Evolutionary conservation across 2,329 filamentous ascomycete genomes (phyloP).

Genomic region (Capronia coronata): DNA sequence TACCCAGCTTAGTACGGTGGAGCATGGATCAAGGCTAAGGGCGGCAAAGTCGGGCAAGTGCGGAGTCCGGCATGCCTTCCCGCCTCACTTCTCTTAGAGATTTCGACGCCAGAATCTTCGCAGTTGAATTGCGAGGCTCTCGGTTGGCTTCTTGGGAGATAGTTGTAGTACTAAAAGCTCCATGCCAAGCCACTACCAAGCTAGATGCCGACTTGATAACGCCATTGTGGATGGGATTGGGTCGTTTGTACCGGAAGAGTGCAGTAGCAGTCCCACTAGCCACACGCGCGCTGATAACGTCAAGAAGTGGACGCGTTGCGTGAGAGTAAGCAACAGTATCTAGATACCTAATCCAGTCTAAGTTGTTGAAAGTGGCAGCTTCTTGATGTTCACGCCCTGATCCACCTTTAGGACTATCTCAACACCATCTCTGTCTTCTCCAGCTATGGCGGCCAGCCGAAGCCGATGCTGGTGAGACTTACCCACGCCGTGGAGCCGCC

Average conservation of each 20-base stretch:
- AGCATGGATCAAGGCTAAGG: neutral
- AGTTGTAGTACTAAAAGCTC: no score
- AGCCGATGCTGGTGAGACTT: neutral
- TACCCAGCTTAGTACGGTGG: neutral
- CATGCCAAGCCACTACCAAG: no score
- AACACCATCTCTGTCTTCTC: neutral
- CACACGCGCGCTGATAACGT: conserved; percentile 4
- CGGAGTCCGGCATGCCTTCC: neutral
- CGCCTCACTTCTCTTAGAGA: no score
- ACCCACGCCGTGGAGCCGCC: neutral
- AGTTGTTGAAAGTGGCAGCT: no score
- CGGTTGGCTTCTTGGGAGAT: neutral
- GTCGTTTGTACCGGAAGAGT: neutral
- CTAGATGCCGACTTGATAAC: conserved; percentile 1
- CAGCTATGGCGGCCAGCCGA: neutral
- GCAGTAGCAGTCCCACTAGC: neutral
- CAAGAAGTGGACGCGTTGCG: neutral
- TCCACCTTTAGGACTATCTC: neutral
- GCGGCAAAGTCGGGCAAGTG: conserved; percentile 3
- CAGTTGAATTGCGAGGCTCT: no score
- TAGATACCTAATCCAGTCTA: neutral
- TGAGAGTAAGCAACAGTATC: neutral
- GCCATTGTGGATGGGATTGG: neutral
- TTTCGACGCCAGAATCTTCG: no score
- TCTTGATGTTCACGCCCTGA: neutral